phyloP scores from a whole-genome alignment of 768 basidiomycete species.

The Mycena pura region DNA sequence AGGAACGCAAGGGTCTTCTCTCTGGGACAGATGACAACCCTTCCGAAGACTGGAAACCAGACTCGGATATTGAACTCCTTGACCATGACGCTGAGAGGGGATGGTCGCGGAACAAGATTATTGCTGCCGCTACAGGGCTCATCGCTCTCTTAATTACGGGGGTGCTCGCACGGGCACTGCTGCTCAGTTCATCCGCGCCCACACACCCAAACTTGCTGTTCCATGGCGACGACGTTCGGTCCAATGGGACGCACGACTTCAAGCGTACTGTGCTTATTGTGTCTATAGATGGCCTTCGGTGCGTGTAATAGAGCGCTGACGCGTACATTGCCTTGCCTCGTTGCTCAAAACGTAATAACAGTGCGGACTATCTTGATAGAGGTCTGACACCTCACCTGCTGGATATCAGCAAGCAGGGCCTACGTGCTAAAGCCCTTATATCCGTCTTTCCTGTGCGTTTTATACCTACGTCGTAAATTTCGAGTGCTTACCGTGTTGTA shows the following conservation, averaged over 20 bases:
- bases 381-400: slow-evolving; percentile 86
- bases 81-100: slow-evolving; percentile 14
- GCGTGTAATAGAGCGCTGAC: slow-evolving; percentile 20
- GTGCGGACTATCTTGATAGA: slow-evolving; percentile 87
- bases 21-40: slow-evolving; percentile 31
- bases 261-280: slow-evolving; percentile 83
- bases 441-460: slow-evolving; percentile 84
- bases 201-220: slow-evolving; percentile 40
- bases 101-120: slow-evolving; percentile 50
- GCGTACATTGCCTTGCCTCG: neutral
- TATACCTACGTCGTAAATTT: neutral
- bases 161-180: slow-evolving; percentile 45
- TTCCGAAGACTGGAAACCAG: slow-evolving; percentile 31
- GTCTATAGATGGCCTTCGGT: slow-evolving; percentile 88
- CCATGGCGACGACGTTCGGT: slow-evolving; percentile 52
- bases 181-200: slow-evolving; percentile 34
- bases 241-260: slow-evolving; percentile 86
- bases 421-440: slow-evolving; percentile 87
- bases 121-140: slow-evolving; percentile 44
- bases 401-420: slow-evolving; percentile 78
- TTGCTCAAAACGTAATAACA: slow-evolving; percentile 35
- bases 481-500: slow-evolving; percentile 31
- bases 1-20: slow-evolving; percentile 51
- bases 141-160: slow-evolving; percentile 53
- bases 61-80: slow-evolving; percentile 31